Base-by-base conservation (phyloP, 2,329 filamentous ascomycete genomes). In the Colletotrichum tofieldiae region DNA sequence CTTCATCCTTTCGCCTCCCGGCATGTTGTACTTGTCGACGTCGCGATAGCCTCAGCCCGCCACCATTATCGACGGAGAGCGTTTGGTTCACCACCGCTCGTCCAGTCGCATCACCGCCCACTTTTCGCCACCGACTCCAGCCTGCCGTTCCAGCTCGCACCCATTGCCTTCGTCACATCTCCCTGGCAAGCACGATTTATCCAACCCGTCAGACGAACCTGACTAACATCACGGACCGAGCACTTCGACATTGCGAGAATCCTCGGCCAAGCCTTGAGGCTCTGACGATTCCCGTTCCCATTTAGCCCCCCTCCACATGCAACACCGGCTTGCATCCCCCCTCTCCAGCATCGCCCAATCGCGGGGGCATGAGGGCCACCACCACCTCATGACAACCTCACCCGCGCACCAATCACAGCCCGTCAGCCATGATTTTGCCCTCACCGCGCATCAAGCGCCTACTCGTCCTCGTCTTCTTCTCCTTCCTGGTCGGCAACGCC, bases 401-500 rank as follows among this genome's bases (percentile, higher is more conserved):
- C 20, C 41, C 14, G 5, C 12, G 26, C 26, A 8, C 56, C 47
- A 55, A 62, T 47, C 2, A 39, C 23, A 12, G 20, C 52, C 41
- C 18, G 23, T 1, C 51, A 41, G 6, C 35, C 65, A 69, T 72
- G 69, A 43, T 72, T 9, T 51, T 72, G 37, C 45, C 43, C 20
- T 68, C 65, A 1, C 65, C 58, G 2, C 69, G 59, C 39, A 32
- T 74, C 23, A 66, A 61, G 9, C 74, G 74, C 58, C 54, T 74
- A 5, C 7, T 54, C n/a, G 5, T 26, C 47, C 51, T 67, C 20
- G 47, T 60, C 1, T 3, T 73, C 18, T 41, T 66, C 18, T 29
- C 54, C 29, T 43, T 71, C 56, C 59, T 75, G 58, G 37, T 67
- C 49, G 71, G 60, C 29, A 70, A 70, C 23, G 43, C 51, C 43